phyloP scores from a whole-genome alignment of 2,329 filamentous ascomycete genomes.

The Curvularia sp. region DNA sequence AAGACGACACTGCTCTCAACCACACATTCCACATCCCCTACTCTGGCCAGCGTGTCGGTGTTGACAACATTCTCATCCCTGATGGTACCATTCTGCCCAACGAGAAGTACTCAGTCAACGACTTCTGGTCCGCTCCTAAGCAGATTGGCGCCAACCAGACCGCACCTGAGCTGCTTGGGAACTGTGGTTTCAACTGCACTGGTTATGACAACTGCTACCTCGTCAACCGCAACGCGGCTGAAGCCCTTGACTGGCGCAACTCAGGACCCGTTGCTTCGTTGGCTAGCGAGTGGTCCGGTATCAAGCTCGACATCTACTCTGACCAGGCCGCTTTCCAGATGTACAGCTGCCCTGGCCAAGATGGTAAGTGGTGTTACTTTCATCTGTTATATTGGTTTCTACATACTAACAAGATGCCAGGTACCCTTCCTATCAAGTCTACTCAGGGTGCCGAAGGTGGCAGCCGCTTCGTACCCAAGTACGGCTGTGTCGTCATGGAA shows the following conservation, averaged over 20 bases:
- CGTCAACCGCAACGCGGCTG: constrained; percentile 67
- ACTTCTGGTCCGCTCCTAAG: constrained; percentile 84
- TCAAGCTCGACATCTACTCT: constrained; percentile 79
- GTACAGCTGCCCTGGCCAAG: constrained; percentile 80
- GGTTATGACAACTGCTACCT: constrained; percentile 84
- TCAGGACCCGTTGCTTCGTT: constrained; percentile 69
- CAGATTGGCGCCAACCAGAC: constrained; percentile 74
- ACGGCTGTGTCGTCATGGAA: constrained; percentile 89
- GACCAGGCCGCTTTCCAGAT: constrained; percentile 90
- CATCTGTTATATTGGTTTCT: not conserved
- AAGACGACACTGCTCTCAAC: constrained; percentile 70
- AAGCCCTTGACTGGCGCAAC: constrained; percentile 69
- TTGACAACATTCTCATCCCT: constrained; percentile 63
- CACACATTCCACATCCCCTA: constrained; percentile 78
- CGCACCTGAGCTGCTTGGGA: constrained; percentile 68
- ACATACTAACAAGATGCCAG: constrained; percentile 35
- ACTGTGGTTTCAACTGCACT: constrained; percentile 82
- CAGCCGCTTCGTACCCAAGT: constrained; percentile 71
- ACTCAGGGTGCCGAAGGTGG: constrained; percentile 71
- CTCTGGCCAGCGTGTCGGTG: constrained; percentile 71
- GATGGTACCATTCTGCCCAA: constrained; percentile 71
- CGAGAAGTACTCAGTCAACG: constrained; percentile 71
- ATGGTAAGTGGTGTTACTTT: constrained; percentile 63
- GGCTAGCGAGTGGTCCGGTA: constrained; percentile 78
- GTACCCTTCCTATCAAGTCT: constrained; percentile 68